These are phyloP conservation scores for Discostella stelligeroides DNA, from an alignment of 108 stramenopile genomes.

Conservation along the genomic window DNA sequence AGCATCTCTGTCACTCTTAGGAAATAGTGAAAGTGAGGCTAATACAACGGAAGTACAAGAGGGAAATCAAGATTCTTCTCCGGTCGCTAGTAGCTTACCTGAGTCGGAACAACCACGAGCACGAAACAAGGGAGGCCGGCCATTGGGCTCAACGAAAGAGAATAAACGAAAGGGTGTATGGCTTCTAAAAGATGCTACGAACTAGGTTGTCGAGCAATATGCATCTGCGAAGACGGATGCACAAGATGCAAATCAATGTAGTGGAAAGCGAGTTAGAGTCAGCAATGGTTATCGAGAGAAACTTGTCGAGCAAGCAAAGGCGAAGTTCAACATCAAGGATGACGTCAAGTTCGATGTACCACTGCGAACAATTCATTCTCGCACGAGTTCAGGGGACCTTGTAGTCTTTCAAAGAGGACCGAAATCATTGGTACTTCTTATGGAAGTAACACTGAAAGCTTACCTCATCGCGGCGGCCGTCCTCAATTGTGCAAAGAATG, in stretches of 20 bases:
- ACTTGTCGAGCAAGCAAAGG: not conserved
- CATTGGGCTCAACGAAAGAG: not conserved
- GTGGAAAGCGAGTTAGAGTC: not conserved
- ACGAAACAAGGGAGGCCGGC: not conserved
- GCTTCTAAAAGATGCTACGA: not conserved
- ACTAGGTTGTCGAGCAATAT: not conserved
- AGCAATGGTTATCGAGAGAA: not conserved
- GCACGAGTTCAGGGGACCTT: not conserved
- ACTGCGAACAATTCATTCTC: not conserved
- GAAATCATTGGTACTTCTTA: not conserved
- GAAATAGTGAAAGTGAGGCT: too few species aligned
- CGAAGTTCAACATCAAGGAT: not conserved
- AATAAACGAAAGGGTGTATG: not conserved
- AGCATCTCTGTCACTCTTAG: too few species aligned
- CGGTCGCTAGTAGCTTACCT: not conserved
- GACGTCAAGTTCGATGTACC: not conserved
- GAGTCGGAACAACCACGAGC: not conserved
- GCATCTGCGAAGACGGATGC: not conserved
- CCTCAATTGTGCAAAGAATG: not conserved
- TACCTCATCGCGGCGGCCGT: not conserved
- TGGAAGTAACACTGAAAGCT: not conserved
- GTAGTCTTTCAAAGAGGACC: not conserved
- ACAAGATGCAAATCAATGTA: not conserved
- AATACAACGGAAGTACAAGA: too few species aligned
- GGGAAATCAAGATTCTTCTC: too few species aligned